phyloP scores from a whole-genome alignment of 1,284 basidiomycete species.

The Sporisorium graminicola region DNA sequence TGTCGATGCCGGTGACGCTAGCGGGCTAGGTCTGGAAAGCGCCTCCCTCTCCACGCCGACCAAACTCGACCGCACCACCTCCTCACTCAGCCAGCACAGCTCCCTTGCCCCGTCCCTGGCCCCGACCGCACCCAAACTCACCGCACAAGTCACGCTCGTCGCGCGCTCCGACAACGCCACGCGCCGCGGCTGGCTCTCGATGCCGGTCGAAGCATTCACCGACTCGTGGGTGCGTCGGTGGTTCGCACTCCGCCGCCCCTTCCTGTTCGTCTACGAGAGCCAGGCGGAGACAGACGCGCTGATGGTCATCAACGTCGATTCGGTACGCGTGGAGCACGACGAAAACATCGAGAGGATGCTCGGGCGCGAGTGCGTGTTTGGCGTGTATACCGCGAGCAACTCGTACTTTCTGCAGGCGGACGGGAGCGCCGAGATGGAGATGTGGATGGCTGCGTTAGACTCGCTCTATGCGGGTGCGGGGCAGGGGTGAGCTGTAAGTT shows the following conservation, averaged over 20 bases:
- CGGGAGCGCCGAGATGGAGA: slow-evolving; percentile 32
- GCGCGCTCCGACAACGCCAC: slow-evolving; percentile 79
- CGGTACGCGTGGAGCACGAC: slow-evolving; percentile 86
- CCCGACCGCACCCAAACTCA: slow-evolving; percentile 39
- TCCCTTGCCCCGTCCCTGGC: no score
- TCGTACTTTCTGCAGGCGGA: slow-evolving; percentile 59
- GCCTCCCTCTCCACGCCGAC: background rate
- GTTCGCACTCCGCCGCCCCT: slow-evolving; percentile 88
- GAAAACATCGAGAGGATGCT: slow-evolving; percentile 87
- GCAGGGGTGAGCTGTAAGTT: background rate
- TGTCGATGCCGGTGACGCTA: background rate
- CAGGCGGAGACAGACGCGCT: slow-evolving; percentile 86
- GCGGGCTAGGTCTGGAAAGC: slow-evolving; percentile 12
- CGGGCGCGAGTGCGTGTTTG: slow-evolving; percentile 71
- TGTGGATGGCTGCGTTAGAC: slow-evolving; percentile 49
- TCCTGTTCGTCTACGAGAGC: slow-evolving; percentile 85
- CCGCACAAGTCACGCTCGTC: slow-evolving; percentile 48
- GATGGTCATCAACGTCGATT: slow-evolving; percentile 81
- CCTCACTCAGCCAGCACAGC: background rate
- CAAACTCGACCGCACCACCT: slow-evolving; percentile 10
- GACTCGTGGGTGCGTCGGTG: slow-evolving; percentile 85
- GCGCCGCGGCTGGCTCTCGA: slow-evolving; percentile 84
- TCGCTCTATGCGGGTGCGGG: background rate
- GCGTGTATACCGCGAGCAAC: slow-evolving; percentile 56
- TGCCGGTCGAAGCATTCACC: slow-evolving; percentile 82